Base-by-base conservation (phyloP, 257 asterid genomes). In the Solanum clarkiae region DNA sequence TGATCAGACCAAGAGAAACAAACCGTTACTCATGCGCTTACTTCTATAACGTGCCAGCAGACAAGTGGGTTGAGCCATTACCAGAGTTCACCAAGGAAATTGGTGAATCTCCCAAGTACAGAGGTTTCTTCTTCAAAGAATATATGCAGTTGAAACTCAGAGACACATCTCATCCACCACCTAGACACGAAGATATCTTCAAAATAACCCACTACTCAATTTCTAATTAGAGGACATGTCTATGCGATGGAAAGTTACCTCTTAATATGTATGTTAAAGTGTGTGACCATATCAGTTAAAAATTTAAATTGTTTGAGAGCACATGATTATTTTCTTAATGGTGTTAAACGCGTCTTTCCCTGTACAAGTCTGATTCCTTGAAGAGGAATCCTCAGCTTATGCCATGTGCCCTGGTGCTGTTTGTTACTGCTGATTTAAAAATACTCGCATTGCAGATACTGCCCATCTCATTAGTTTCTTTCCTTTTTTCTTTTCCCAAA, bases 11-110 rank as follows among this genome's bases (percentile, higher is more conserved):
- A 4, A 66, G 74, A 57, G 90, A 86, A 66, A 85, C 55, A 81
- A 87, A 86, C 83, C 87, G 93, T 20, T 84, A 87, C 80, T 89
- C 92, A 1, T 84, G 53, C 53, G 84, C 84, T 11, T 93, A 80
- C 74, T 92, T 90, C 92, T 86, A 90, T n/a, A 87, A 81, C 74
- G 62, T 90, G 85, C 84, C 47, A 3, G 93, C 90, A 57, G 92
- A 91, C 62, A 87, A 87, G 55, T 88, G 92, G 92, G 87, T 93
- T 9, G 94, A 93, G 53, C 97, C 94, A 68, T 84, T 91, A 36
- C 89, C 90, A 6, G 86, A 88, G 12, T 90, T 92, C 16, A 90
- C 92, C 0, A 0, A 68, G 29, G 85, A 91, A 6, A 86, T 89
- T 6, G 90, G 90, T 24, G 91, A 91, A 79, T 10, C 84, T 4